These are phyloP conservation scores for Entrophospora sp. DNA, from an alignment of 192 early-diverging fungal genomes.

Conservation along the genomic window DNA sequence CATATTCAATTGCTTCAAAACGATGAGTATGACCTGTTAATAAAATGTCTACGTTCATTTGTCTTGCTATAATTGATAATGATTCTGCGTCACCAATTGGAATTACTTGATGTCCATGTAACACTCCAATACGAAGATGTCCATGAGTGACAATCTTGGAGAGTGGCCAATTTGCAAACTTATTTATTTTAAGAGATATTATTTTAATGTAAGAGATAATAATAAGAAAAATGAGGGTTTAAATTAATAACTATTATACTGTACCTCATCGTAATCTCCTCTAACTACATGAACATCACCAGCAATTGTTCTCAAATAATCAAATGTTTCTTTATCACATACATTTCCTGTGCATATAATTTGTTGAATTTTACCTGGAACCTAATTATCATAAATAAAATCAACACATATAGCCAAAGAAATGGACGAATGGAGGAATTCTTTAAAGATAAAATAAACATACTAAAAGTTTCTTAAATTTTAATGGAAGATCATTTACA, in stretches of 20 bases:
- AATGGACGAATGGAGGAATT: no score
- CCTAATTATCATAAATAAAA: no score
- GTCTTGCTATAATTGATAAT: constrained; percentile 66
- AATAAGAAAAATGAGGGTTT: background rate
- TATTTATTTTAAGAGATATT: no score
- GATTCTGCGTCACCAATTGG: constrained; percentile 71
- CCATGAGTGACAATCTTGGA: constrained; percentile 60
- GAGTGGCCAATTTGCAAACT: constrained; percentile 47
- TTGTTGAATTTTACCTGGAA: constrained; percentile 93
- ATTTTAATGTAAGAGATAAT: background rate
- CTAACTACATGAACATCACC: constrained; percentile 64
- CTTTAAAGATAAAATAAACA: no score
- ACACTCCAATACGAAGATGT: constrained; percentile 58
- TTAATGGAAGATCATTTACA: constrained; percentile 75
- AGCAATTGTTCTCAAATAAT: constrained; percentile 79
- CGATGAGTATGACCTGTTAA: constrained; percentile 82
- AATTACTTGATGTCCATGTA: constrained; percentile 84
- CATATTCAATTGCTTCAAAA: constrained; percentile 87
- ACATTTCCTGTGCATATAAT: constrained; percentile 92
- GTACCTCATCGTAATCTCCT: constrained; percentile 80
- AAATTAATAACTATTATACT: background rate
- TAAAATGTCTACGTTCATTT: constrained; percentile 88
- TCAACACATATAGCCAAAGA: no score
- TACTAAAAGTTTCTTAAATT: constrained; percentile 89
- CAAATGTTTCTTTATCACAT: constrained; percentile 70